These are phyloP conservation scores for Lumnitzera racemosa DNA, from an alignment of 345 rosid species.

Conservation along the genomic window DNA sequence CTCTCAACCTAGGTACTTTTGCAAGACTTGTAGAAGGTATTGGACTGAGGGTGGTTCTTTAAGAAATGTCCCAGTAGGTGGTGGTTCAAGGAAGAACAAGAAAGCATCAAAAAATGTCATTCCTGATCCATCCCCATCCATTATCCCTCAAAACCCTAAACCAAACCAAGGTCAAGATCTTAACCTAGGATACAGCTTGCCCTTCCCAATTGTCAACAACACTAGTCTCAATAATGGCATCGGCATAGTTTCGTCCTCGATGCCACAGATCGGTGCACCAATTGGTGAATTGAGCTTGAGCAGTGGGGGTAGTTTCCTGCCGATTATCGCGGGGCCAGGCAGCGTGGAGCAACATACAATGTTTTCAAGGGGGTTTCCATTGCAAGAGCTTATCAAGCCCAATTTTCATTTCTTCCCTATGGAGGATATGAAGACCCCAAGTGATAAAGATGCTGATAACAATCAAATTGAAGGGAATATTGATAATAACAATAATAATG, in stretches of 20 bases:
- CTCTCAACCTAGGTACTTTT: slow-evolving; percentile 51
- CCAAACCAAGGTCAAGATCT: slow-evolving; percentile 32
- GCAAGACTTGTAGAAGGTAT: slow-evolving; percentile 55
- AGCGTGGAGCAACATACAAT: slow-evolving; percentile 11
- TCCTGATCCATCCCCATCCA: slow-evolving; percentile 6
- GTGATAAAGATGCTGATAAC: slow-evolving; percentile 3
- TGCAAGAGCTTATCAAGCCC: slow-evolving; percentile 33
- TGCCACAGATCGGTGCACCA: neutral
- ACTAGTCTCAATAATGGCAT: slow-evolving; percentile 1
- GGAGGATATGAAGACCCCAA: neutral
- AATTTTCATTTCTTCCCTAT: slow-evolving; percentile 26
- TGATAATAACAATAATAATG: neutral
- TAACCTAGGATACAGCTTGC: slow-evolving; percentile 21
- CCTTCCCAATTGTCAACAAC: slow-evolving; percentile 3
- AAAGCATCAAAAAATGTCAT: slow-evolving; percentile 21
- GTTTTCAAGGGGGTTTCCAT: slow-evolving; percentile 22
- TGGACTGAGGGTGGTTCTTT: slow-evolving; percentile 60
- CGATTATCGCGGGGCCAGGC: slow-evolving; percentile 11
- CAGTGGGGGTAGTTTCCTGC: slow-evolving; percentile 11
- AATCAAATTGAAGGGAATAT: neutral
- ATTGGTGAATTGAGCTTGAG: slow-evolving; percentile 14
- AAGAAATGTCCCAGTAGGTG: slow-evolving; percentile 56
- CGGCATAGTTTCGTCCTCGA: neutral
- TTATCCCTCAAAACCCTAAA: slow-evolving; percentile 30
- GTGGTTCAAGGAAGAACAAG: slow-evolving; percentile 54